Evolutionary conservation across 306 rosid genomes (phyloP).

Genomic region (Macrotyloma uniflorum): DNA sequence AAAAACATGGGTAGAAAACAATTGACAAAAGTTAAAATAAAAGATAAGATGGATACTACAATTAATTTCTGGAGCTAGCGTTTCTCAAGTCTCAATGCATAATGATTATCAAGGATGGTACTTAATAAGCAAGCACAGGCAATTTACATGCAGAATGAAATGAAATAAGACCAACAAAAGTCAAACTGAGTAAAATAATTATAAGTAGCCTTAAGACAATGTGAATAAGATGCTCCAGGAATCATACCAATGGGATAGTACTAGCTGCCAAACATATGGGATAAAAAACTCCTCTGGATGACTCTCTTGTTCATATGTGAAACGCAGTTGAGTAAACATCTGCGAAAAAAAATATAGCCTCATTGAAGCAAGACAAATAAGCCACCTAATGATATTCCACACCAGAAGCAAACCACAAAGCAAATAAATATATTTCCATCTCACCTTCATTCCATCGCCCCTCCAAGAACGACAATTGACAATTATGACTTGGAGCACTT

Average conservation of each 20-base stretch:
- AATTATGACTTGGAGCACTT: constrained; percentile 89
- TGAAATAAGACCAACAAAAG: constrained; percentile 19
- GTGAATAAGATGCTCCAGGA: constrained; percentile 27
- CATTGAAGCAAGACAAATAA: constrained; percentile 22
- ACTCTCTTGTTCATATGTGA: constrained; percentile 98
- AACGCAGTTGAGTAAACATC: constrained; percentile 98
- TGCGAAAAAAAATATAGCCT: constrained; percentile 39
- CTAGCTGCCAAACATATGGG: constrained; percentile 96
- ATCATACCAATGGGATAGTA: constrained; percentile 80
- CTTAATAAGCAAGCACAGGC: constrained; percentile 3
- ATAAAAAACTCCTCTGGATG: constrained; percentile 97
- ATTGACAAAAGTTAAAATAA: constrained; percentile 24
- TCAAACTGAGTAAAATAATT: constrained; percentile 32
- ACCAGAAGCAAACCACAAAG: constrained; percentile 22
- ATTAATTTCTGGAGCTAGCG: not conserved
- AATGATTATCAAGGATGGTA: constrained; percentile 32
- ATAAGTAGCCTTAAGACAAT: not conserved
- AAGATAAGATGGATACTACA: constrained; percentile 13
- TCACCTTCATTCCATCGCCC: constrained; percentile 98
- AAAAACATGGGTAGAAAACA: constrained; percentile 5
- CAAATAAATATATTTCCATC: constrained; percentile 5
- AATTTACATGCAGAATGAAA: constrained; percentile 27
- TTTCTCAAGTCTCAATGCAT: constrained; percentile 3
- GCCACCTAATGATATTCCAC: constrained; percentile 21
- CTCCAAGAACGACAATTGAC: constrained; percentile 95